Evolutionary conservation across 2,329 filamentous ascomycete species (phyloP).

Genomic region (Penicillium fuscoglaucum): DNA sequence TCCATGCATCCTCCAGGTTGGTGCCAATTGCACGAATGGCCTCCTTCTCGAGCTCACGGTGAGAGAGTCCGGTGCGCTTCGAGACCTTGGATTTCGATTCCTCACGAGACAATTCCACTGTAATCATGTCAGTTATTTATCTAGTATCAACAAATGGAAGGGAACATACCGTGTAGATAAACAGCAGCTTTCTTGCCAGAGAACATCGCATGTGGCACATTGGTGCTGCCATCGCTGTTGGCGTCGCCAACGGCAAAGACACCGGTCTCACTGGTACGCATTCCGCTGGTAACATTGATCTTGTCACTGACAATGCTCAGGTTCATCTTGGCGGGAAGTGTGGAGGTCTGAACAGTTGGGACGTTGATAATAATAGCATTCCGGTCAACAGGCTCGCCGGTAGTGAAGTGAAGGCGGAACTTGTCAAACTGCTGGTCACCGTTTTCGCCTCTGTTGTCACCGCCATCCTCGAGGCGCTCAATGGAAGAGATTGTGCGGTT

Average conservation of each 20-base stretch:
- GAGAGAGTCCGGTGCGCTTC: conserved; percentile 29
- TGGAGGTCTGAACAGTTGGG: conserved; percentile 50
- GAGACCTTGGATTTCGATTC: conserved; percentile 32
- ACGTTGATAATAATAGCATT: conserved; percentile 57
- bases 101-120: conserved; percentile 38
- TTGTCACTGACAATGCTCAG: conserved; percentile 49
- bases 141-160: conserved; percentile 4
- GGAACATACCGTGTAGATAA: conserved; percentile 54
- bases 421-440: conserved; percentile 51
- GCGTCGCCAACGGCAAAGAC: conserved; percentile 62
- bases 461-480: conserved; percentile 46
- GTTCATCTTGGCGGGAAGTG: conserved; percentile 50
- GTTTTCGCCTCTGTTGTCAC: conserved; percentile 28
- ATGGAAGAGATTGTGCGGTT: conserved; percentile 57
- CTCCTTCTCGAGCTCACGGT: conserved; percentile 30
- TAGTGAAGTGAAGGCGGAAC: conserved; percentile 56
- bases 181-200: conserved; percentile 61
- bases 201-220: conserved; percentile 62
- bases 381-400: conserved; percentile 49
- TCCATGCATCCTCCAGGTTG: conserved; percentile 33
- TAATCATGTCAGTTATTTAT: background rate
- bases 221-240: conserved; percentile 61
- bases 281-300: conserved; percentile 47
- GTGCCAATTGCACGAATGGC: conserved; percentile 32
- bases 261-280: conserved; percentile 54